Conservation (phyloP, 2,329 filamentous ascomycete species). For the Ophiostoma ips region DNA sequence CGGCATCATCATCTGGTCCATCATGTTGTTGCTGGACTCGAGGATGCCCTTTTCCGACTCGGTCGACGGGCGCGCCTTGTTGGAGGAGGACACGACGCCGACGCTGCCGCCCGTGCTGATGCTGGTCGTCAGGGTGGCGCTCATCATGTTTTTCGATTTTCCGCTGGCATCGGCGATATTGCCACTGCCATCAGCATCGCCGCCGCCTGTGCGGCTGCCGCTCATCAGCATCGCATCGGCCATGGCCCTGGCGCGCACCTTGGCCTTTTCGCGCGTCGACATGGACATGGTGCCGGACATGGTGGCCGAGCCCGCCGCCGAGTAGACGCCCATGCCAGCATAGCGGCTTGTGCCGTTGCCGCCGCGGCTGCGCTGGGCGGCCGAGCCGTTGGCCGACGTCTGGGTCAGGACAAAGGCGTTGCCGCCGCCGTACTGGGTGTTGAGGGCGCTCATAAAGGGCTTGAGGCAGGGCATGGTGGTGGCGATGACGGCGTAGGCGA, state of each 20-base stretch:
- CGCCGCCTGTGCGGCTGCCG: background rate
- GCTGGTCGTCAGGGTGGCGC: background rate
- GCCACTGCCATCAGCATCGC: background rate
- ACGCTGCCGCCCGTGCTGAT: background rate
- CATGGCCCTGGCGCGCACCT: constrained; percentile 2
- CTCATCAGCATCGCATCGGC: constrained; percentile 5
- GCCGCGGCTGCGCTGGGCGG: constrained; percentile 5
- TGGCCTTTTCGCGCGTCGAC: background rate
- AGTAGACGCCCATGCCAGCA: background rate
- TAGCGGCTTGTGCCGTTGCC: background rate
- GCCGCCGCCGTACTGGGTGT: constrained; percentile 20
- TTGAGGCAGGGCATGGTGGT: constrained; percentile 29
- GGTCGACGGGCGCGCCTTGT: constrained; percentile 5
- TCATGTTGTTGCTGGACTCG: background rate
- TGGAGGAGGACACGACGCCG: background rate
- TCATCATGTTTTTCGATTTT: background rate
- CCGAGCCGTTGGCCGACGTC: background rate
- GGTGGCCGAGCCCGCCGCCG: background rate
- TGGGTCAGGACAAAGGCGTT: constrained; percentile 9
- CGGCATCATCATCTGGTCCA: background rate
- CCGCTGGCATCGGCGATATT: background rate
- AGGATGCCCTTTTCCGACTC: constrained; percentile 7
- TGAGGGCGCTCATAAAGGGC: constrained; percentile 27
- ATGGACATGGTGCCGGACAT: background rate
- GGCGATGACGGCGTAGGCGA: constrained; percentile 27